A percentile compares a stretch with the other conserved stretches of the same genome.
phyloP scores from a whole-genome alignment of 2,329 filamentous ascomycete genomes.

The Fusarium sp. region DNA sequence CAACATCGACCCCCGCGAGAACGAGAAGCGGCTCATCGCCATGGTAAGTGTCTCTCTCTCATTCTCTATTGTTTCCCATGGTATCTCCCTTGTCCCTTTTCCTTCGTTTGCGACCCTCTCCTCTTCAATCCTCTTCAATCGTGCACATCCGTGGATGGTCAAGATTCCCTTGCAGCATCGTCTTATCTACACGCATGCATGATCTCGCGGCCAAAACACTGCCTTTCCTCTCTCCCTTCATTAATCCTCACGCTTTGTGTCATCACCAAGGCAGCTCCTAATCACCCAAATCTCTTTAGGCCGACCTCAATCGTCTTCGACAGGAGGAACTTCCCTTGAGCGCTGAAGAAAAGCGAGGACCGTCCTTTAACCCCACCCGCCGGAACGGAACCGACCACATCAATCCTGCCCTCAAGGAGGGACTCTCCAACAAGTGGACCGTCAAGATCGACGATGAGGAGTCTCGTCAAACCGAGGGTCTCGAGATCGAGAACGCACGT shows the following conservation, averaged over 20 bases:
- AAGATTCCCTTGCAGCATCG: neutral
- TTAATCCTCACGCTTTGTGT: neutral
- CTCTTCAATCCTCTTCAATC: neutral
- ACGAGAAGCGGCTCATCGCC: constrained; percentile 14
- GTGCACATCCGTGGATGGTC: neutral
- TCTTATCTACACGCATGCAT: neutral
- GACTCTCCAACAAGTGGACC: constrained; percentile 29
- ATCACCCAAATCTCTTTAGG: constrained; percentile 12
- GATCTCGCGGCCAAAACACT: neutral
- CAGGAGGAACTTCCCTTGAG: constrained; percentile 44
- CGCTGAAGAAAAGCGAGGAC: constrained; percentile 3
- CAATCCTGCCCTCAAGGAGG: neutral
- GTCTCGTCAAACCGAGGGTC: constrained; percentile 36
- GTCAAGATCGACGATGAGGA: constrained; percentile 40
- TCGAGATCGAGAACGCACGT: constrained; percentile 28
- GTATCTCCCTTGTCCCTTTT: neutral
- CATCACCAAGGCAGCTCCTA: neutral
- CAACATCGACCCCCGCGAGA: constrained; percentile 2
- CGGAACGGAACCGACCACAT: constrained; percentile 27
- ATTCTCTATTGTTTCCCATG: neutral
- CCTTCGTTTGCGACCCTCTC: neutral
- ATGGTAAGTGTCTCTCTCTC: constrained; percentile 32
- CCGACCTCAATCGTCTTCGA: constrained; percentile 36
- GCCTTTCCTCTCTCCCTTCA: neutral
- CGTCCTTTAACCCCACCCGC: constrained; percentile 16